Evolutionary conservation across 768 basidiomycete species (phyloP).

Genomic region (Neoboletus magnificus): DNA sequence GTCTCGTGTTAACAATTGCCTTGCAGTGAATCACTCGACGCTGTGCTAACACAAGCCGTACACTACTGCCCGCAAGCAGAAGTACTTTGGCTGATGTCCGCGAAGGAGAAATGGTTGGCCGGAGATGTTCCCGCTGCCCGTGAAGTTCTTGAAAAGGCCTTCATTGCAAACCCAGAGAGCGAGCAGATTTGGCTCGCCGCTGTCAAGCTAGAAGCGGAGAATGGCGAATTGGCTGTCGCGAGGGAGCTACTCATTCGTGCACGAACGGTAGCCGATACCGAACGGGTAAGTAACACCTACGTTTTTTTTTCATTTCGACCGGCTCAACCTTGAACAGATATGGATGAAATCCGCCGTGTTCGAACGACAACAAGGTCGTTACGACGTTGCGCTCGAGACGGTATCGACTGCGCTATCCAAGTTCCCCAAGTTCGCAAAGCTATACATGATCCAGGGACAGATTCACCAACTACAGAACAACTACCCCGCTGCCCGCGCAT

Average conservation of each 20-base stretch:
- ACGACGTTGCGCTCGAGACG: constrained; percentile 70
- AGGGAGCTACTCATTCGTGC: constrained; percentile 85
- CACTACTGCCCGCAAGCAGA: constrained; percentile 93
- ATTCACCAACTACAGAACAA: constrained; percentile 67
- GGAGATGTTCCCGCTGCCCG: constrained; percentile 92
- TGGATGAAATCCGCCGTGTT: constrained; percentile 99
- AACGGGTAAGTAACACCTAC: constrained; percentile 55
- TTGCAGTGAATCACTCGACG: constrained; percentile 71
- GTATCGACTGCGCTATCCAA: constrained; percentile 71
- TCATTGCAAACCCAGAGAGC: constrained; percentile 93
- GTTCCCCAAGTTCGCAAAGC: constrained; percentile 86
- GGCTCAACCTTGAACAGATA: constrained; percentile 53
- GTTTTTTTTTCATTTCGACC: neutral
- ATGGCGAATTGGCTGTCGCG: constrained; percentile 84
- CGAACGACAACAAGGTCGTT: constrained; percentile 83
- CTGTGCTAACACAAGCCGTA: constrained; percentile 78
- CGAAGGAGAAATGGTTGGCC: constrained; percentile 93
- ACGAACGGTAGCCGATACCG: constrained; percentile 86
- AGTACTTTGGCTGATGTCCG: constrained; percentile 96
- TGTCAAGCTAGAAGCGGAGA: constrained; percentile 95
- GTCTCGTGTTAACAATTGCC: constrained; percentile 1
- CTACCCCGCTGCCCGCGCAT: constrained; percentile 63
- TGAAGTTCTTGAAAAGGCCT: constrained; percentile 82
- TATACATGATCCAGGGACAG: constrained; percentile 98
- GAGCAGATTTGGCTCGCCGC: constrained; percentile 98